Base-by-base conservation (phyloP, 371 early-diverging fungal species). In the Mucor ambiguus region DNA sequence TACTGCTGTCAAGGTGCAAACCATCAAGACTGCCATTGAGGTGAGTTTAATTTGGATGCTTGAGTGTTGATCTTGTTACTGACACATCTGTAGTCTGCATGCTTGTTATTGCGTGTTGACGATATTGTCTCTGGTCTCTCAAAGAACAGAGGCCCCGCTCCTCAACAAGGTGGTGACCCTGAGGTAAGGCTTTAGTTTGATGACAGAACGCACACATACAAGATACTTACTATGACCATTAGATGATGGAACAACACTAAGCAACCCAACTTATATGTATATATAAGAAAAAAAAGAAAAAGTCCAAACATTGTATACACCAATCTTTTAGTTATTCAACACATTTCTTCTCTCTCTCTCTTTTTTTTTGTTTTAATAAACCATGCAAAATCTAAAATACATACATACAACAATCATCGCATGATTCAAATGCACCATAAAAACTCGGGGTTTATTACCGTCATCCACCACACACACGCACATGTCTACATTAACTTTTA, bases 1-100 rank as follows among this genome's bases (percentile, higher is more conserved):
- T n/a, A 88, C 91, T 65, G 95, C 97, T 18, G 99, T 99, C 69
- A 99, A 99, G 87, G 90, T 94, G 26, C 99, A 99, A 87, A 96
- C 95, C 8, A 87, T 99, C 81, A 99, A 99, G 91, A 97, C 99
- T 33, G 99, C 99, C n/a, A 94, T 99, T 73, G 99, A 99, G 80
- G 89, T 89, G 71, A 66, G 60, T 14, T 41, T 29, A 10, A 12
- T 8, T 52, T 61, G 26, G 7, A 22, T 20, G 1, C 32, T 28
- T 26, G 35, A 16, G 4, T 20, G 6, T 41, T 12, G 55, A 29
- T 49, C 7, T 29, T 68, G 26, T 55, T 56, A 28, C 32, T 44
- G 49, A 35, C 37, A 49, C 10, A 14, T 14, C n/a, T 2, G 14
- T 72, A 86, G 86, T 93, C 95, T 61, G 95, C 97, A 48, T 97